A percentile compares a stretch with the other conserved stretches of the same genome.
phyloP scores from a whole-genome alignment of 208 protist genomes.

The Crithidia brevicula region DNA sequence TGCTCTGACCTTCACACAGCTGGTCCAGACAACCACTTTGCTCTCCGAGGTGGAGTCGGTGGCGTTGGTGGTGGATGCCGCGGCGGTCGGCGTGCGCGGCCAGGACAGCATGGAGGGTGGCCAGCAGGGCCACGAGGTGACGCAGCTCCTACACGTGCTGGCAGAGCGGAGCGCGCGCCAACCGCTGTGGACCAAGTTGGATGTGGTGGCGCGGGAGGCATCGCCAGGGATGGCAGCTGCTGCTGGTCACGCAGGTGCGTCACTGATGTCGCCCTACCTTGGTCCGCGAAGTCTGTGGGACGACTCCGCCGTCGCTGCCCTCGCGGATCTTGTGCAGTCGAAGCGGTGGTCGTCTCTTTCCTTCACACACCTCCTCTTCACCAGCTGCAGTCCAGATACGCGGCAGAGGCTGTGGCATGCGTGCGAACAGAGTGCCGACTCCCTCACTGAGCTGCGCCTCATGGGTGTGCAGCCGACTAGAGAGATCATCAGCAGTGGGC shows the following conservation, averaged over 20 bases:
- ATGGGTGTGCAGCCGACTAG: slow-evolving; percentile 37
- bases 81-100: slow-evolving; percentile 8
- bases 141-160: slow-evolving; percentile 24
- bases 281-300: slow-evolving; percentile 27
- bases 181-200: slow-evolving; percentile 9
- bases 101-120: slow-evolving; percentile 10
- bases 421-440: slow-evolving; percentile 15
- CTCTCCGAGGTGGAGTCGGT: slow-evolving; percentile 33
- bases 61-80: slow-evolving; percentile 24
- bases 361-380: slow-evolving; percentile 39
- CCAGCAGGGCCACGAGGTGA: slow-evolving; percentile 12
- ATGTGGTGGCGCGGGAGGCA: slow-evolving; percentile 6
- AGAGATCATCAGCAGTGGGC: slow-evolving; percentile 22
- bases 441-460: slow-evolving; percentile 44
- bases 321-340: slow-evolving; percentile 35
- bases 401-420: slow-evolving; percentile 33
- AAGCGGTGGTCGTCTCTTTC: slow-evolving; percentile 28
- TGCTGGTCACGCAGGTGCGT: neutral
- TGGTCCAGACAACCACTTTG: slow-evolving; percentile 18
- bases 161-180: neutral
- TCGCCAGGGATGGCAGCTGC: neutral
- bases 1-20: slow-evolving; percentile 5
- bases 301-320: slow-evolving; percentile 26
- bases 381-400: slow-evolving; percentile 23
- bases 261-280: neutral